These are phyloP conservation scores for Suillus subluteus DNA, from an alignment of 768 basidiomycete species.

Conservation along the genomic window DNA sequence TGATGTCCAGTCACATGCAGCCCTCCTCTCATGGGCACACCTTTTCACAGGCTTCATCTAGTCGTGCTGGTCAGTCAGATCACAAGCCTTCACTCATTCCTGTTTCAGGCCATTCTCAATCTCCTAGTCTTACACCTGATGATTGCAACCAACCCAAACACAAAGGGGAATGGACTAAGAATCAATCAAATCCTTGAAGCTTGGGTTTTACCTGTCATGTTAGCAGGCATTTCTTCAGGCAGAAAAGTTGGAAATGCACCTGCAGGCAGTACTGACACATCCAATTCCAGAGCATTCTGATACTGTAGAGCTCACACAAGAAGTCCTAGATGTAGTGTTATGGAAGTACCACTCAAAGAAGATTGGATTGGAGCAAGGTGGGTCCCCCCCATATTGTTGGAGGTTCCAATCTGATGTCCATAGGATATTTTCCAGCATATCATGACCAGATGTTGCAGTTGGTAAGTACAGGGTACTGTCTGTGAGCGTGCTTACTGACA, in stretches of 20 bases:
- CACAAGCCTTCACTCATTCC: neutral
- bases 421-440: neutral
- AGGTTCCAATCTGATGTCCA: neutral
- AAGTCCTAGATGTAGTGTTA: conserved; percentile 1
- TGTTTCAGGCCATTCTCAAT: neutral
- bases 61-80: neutral
- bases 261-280: neutral
- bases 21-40: neutral
- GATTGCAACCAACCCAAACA: neutral
- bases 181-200: neutral
- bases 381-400: neutral
- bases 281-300: neutral
- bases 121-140: neutral
- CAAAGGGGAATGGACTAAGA: neutral
- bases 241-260: neutral
- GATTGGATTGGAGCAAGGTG: neutral
- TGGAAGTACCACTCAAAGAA: neutral
- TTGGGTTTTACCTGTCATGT: neutral
- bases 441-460: neutral
- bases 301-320: neutral
- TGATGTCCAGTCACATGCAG: neutral
- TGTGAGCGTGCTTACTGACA: neutral
- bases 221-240: neutral
- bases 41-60: neutral
- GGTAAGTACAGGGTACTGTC: neutral